A percentile compares a stretch with the other conserved stretches of the same genome.
These are phyloP conservation scores for Ephemerocybe angulata DNA, from an alignment of 768 basidiomycete species.

Conservation along the genomic window DNA sequence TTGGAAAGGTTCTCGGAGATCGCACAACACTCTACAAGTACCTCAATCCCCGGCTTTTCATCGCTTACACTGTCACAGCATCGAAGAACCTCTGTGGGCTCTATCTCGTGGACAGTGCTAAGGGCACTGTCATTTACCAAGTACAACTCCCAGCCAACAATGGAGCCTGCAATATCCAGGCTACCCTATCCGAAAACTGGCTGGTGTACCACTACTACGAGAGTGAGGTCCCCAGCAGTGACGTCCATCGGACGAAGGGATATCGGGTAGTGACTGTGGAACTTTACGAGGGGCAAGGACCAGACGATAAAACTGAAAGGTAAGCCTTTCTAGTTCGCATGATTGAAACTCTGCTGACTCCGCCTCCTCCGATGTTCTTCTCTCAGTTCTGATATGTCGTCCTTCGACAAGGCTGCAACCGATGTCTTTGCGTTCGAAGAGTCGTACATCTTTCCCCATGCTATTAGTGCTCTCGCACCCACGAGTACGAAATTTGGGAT, in stretches of 20 bases:
- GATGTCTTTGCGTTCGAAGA: conserved; percentile 60
- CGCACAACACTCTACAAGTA: conserved; percentile 92
- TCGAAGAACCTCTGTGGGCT: conserved; percentile 47
- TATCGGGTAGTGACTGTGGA: conserved; percentile 80
- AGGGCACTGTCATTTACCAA: conserved; percentile 74
- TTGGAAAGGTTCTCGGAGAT: conserved; percentile 84
- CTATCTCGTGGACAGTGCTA: conserved; percentile 75
- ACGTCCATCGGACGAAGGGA: conserved; percentile 53
- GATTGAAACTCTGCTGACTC: not conserved
- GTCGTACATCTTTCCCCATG: conserved; percentile 52
- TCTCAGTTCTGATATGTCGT: conserved; percentile 41
- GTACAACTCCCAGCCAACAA: conserved; percentile 43
- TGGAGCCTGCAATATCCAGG: conserved; percentile 61
- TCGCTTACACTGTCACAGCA: conserved; percentile 52
- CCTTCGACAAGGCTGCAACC: conserved; percentile 49
- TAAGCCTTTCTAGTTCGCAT: conserved; percentile 29
- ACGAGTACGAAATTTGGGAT: conserved; percentile 90
- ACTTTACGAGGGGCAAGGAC: conserved; percentile 72
- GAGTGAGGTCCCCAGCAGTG: conserved; percentile 40
- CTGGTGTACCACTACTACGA: conserved; percentile 86
- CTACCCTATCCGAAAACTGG: conserved; percentile 85
- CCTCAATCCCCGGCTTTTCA: conserved; percentile 76
- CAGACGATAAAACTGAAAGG: conserved; percentile 74
- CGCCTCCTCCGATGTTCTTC: not conserved
- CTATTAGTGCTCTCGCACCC: conserved; percentile 63